Percentiles rank a stretch among this genome's conserved stretches.
Conservation (phyloP, 768 basidiomycete species). For the Phlegmacium glaucopus region DNA sequence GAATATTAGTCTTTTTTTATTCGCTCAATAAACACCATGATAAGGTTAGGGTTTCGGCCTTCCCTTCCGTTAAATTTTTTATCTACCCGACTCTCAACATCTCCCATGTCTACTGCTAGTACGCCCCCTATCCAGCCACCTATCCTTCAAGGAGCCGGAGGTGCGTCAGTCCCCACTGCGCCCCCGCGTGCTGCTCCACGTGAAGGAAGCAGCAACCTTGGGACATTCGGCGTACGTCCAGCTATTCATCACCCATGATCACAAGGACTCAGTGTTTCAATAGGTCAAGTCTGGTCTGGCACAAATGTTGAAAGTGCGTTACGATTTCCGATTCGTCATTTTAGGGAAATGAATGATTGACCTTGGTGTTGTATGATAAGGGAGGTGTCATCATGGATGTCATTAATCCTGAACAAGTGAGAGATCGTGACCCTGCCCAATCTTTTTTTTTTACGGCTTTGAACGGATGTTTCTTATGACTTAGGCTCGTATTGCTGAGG, state of each 20-base stretch:
- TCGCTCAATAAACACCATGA: conserved; percentile 14
- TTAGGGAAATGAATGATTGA: conserved; percentile 6
- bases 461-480: background rate
- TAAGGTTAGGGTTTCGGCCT: conserved; percentile 25
- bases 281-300: conserved; percentile 93
- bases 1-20: too few species aligned
- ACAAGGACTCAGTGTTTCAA: background rate
- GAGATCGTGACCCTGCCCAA: conserved; percentile 6
- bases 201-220: conserved; percentile 58
- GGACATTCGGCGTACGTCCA: conserved; percentile 64
- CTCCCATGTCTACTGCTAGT: conserved; percentile 12
- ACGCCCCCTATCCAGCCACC: conserved; percentile 31
- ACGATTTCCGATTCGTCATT: conserved; percentile 2
- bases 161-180: conserved; percentile 39
- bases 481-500: conserved; percentile 93
- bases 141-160: conserved; percentile 38
- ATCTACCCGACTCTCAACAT: background rate
- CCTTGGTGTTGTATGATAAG: conserved; percentile 28
- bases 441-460: conserved; percentile 14
- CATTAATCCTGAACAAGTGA: conserved; percentile 63
- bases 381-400: conserved; percentile 97
- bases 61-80: background rate
- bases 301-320: conserved; percentile 88
- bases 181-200: conserved; percentile 48
- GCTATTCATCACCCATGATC: conserved; percentile 3